Base-by-base conservation (phyloP, 2,329 filamentous ascomycete genomes). In the Chalara sp. region DNA sequence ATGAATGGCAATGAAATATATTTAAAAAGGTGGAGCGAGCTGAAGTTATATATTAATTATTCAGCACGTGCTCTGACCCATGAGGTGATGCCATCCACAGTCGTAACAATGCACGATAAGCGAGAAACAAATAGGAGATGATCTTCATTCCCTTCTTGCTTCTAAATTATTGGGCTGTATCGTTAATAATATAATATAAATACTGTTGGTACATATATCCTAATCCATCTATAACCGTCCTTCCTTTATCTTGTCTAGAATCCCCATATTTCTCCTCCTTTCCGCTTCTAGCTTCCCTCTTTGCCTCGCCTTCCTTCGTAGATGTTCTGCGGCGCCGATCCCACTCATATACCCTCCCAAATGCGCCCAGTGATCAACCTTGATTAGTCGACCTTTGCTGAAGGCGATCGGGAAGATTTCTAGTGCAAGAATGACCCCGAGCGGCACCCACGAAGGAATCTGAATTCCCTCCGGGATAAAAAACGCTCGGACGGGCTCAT, bases 401-500 rank as follows among this genome's bases (percentile, higher is more conserved):
- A 48, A 55, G 21, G 49, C 48, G 70, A 73, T 44, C 75, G 70
- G 54, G 76, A 59, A 6, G 67, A 72, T n/a, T 13, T 75, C 67
- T 29, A 81, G 58, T 58, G 81, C 76, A 39, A 79, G 57, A 8
- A 75, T 73, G 12, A 76, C 59, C 13, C 78, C 72, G 49, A 83
- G 64, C 56, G 81, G 75, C 1, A 72, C 72, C 10, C 81, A 68
- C 0, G 78, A 77, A 50, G 79, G 74, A 7, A 82, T 72, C 35
- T 37, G 8, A 8, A 10, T 37, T 8, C n/a, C 35, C n/a, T 37
- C n/a, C 8, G n/a, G 8, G 35, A 8, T 37, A 37, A 37, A 37
- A 10, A n/a, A n/a, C 35, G n/a, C n/a, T 37, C 73, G 76, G 67
- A 84, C 79, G 37, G 75, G 72, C 41, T 83, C 78, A 51, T 71